Evolutionary conservation across 176 grass and related monocot genomes (phyloP), one percentile per base, ranked within the genome.

Genomic region (Themeda triandra): DNA sequence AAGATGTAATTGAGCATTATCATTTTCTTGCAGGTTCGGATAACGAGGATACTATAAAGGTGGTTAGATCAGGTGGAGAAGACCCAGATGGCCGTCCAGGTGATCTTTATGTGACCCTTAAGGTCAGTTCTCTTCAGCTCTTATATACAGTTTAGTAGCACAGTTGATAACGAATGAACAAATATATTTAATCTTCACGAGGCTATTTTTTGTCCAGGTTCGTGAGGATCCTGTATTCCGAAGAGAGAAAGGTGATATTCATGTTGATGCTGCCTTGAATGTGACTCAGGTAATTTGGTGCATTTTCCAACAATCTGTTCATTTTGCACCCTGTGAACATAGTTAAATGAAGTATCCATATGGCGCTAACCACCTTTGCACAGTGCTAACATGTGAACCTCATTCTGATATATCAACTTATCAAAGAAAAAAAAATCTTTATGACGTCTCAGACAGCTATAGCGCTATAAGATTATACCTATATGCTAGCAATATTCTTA

Each of bases 221-320:
- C 88, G 66, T 78, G 93, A 89, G 49, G 93, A 98, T 75, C 96
- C 91, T 40, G 91, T 98, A 63, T 98, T 98, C 65, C 87, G 91
- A 54, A 93, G 96, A 89, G 93, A 98, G 10, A 98, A 87, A 84
- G 86, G 89, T 79, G 86, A 98, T 90, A 95, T 99, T 75, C 96
- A 96, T 84, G 93, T 99, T 35, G 89, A 99, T 91, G 45, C 93
- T 87, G 86, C 80, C 29, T 71, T 99, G 71, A 96, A 92, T 84
- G 80, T 99, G 65, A 94, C 96, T 76, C 93, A 99, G 96, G 96
- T 99, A 94, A 73, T 42, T 91, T 81, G 23, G 37, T 58, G 23
- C 36, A 15, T 88, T 21, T 66, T 66, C 76, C 32, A 36, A 32
- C 49, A 13, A 32, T 58, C 5, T 63, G 19, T 80, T 36, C 30